Evolutionary conservation across 768 basidiomycete species (phyloP).

Genomic region (Serpula lacrymans): DNA sequence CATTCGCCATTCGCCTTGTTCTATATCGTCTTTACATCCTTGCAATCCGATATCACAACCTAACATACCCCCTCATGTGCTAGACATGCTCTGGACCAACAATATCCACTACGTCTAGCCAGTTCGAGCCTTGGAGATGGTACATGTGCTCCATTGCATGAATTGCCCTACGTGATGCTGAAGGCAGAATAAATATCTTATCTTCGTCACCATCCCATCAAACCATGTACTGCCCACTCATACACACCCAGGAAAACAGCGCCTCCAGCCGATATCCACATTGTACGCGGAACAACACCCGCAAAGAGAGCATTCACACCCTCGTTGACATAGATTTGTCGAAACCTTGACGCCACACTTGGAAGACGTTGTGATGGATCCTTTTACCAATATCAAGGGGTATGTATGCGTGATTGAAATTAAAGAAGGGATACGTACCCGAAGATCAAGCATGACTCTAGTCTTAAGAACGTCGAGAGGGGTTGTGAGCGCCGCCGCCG

Average conservation of each 20-base stretch:
- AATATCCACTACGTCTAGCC: no score
- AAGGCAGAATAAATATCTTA: background rate
- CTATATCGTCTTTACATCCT: no score
- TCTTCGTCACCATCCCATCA: slow-evolving; percentile 27
- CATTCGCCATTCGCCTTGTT: no score
- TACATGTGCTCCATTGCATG: no score
- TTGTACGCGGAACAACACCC: slow-evolving; percentile 85
- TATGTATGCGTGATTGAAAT: background rate
- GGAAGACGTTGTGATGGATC: slow-evolving; percentile 48
- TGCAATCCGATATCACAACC: no score
- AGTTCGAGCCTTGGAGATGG: no score
- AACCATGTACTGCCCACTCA: slow-evolving; percentile 66
- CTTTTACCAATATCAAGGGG: slow-evolving; percentile 28
- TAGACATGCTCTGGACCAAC: no score
- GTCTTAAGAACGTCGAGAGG: slow-evolving; percentile 97
- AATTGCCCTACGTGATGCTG: no score
- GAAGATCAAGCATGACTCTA: slow-evolving; percentile 90
- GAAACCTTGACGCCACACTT: slow-evolving; percentile 53
- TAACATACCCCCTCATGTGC: no score
- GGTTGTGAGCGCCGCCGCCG: slow-evolving; percentile 88
- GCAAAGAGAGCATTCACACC: slow-evolving; percentile 76
- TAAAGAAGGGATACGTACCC: slow-evolving; percentile 44
- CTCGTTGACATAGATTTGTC: slow-evolving; percentile 66
- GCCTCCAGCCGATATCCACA: slow-evolving; percentile 96
- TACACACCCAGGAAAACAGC: slow-evolving; percentile 98